phyloP scores from a whole-genome alignment of 2,329 filamentous ascomycete genomes.

The Tolypocladium ovalisporum region DNA sequence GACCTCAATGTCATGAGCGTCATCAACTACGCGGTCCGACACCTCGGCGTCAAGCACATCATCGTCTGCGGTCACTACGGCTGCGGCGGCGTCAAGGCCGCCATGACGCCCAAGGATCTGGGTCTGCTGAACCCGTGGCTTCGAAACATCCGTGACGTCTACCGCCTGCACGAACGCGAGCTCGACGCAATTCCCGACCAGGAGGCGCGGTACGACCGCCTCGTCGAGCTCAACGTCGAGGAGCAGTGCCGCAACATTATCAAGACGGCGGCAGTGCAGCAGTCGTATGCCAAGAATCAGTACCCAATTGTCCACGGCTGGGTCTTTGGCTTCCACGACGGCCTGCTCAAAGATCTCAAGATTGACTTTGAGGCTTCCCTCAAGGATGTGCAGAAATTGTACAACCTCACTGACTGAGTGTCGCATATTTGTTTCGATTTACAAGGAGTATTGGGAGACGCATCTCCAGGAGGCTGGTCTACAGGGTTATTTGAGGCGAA shows the following conservation, averaged over 20 bases:
- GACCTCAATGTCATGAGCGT: conserved; percentile 75
- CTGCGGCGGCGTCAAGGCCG: conserved; percentile 66
- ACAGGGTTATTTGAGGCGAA: neutral
- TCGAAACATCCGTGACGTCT: conserved; percentile 64
- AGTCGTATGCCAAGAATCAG: conserved; percentile 50
- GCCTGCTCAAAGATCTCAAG: conserved; percentile 53
- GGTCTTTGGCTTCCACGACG: conserved; percentile 61
- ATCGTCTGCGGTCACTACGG: conserved; percentile 71
- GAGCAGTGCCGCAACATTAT: conserved; percentile 69
- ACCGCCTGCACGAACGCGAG: conserved; percentile 59
- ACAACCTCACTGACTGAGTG: conserved; percentile 35
- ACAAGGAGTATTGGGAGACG: neutral
- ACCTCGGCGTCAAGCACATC: conserved; percentile 73
- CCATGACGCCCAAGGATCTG: conserved; percentile 60
- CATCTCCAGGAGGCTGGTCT: neutral
- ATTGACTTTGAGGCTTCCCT: conserved; percentile 49
- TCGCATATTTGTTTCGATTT: neutral
- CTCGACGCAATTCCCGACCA: conserved; percentile 52
- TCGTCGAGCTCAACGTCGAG: conserved; percentile 77
- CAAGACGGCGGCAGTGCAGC: conserved; percentile 71
- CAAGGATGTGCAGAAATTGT: conserved; percentile 51
- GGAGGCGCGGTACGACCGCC: conserved; percentile 51
- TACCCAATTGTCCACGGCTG: conserved; percentile 64
- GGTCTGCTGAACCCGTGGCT: conserved; percentile 66
- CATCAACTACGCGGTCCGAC: conserved; percentile 75